Conservation (phyloP, 306 rosid species). For the Dalbergia oliveri region DNA sequence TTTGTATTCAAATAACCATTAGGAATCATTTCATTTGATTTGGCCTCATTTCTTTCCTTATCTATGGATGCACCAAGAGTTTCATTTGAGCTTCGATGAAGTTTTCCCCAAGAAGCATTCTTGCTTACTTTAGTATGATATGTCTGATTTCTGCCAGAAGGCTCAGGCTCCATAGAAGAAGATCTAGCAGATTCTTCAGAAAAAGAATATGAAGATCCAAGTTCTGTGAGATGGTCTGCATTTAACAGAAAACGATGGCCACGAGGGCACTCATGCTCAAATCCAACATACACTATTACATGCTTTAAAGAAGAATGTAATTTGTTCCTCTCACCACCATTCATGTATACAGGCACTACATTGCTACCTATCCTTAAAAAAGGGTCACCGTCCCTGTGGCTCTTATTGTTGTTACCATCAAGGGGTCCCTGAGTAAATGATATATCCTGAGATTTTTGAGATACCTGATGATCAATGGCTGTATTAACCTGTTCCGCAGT, state of each 20-base stretch:
- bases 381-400: slow-evolving; percentile 57
- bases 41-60: slow-evolving; percentile 62
- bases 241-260: slow-evolving; percentile 92
- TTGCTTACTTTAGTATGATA: slow-evolving; percentile 59
- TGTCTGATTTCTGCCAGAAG: slow-evolving; percentile 47
- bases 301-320: slow-evolving; percentile 58
- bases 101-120: slow-evolving; percentile 62
- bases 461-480: slow-evolving; percentile 49
- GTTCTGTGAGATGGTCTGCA: slow-evolving; percentile 77
- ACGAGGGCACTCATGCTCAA: slow-evolving; percentile 94
- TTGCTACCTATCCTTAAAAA: slow-evolving; percentile 78
- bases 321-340: slow-evolving; percentile 60
- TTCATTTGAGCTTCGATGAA: slow-evolving; percentile 62
- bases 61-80: slow-evolving; percentile 50
- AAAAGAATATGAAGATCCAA: slow-evolving; percentile 64
- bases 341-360: slow-evolving; percentile 71
- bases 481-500: slow-evolving; percentile 54
- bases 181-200: slow-evolving; percentile 65
- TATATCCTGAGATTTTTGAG: slow-evolving; percentile 60
- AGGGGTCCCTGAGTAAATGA: slow-evolving; percentile 49
- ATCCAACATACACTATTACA: slow-evolving; percentile 73
- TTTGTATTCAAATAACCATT: slow-evolving; percentile 56
- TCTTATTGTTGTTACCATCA: slow-evolving; percentile 50
- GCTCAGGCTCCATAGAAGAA: slow-evolving; percentile 59
- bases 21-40: slow-evolving; percentile 59